Percentiles rank a stretch among this genome's conserved stretches.
These are phyloP conservation scores for Microdochium paspali DNA, from an alignment of 2,329 filamentous ascomycete species.

Conservation along the genomic window DNA sequence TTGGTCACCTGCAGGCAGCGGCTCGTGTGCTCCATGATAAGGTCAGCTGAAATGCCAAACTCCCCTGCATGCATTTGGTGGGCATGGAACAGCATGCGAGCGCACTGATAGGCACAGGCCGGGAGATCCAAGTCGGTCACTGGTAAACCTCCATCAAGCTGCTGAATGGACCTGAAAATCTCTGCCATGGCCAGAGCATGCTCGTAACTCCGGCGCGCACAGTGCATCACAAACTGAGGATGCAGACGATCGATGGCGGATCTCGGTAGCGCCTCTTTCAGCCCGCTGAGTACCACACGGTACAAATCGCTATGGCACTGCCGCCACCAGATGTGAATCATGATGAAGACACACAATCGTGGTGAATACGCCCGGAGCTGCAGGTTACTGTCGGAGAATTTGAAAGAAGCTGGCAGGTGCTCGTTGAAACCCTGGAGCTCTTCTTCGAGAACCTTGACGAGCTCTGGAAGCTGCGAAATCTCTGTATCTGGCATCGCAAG, in stretches of 20 bases:
- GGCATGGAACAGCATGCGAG: constrained; percentile 40
- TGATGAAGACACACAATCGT: constrained; percentile 46
- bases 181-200: constrained; percentile 45
- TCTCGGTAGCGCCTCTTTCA: constrained; percentile 40
- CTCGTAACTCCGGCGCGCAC: constrained; percentile 40
- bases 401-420: constrained; percentile 43
- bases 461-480: constrained; percentile 32
- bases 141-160: constrained; percentile 37
- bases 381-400: constrained; percentile 47
- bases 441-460: constrained; percentile 36
- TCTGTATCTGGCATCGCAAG: constrained; percentile 30
- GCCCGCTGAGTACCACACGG: constrained; percentile 38
- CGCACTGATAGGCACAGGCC: constrained; percentile 46
- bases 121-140: constrained; percentile 46
- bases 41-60: constrained; percentile 32
- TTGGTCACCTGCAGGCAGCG: constrained; percentile 41
- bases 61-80: constrained; percentile 34
- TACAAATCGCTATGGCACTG: constrained; percentile 50
- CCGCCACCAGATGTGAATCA: constrained; percentile 52
- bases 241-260: constrained; percentile 34
- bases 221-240: constrained; percentile 37
- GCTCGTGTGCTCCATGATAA: constrained; percentile 37
- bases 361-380: constrained; percentile 47
- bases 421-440: constrained; percentile 41
- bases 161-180: constrained; percentile 42